Base-by-base conservation (phyloP, 192 early-diverging fungal species). In the Podochytrium sp. region DNA sequence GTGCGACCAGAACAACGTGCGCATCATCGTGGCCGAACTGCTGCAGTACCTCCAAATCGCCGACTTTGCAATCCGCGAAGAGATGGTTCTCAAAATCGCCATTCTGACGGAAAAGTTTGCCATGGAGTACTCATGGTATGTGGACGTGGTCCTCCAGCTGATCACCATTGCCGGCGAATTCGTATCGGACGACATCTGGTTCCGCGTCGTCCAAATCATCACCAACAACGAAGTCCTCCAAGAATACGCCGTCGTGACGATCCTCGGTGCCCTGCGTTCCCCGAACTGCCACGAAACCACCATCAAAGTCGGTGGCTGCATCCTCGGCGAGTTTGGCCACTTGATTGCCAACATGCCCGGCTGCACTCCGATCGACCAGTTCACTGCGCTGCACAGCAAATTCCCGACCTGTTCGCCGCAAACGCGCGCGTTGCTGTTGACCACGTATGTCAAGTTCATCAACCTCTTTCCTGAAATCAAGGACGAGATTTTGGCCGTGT, bases 381-480 rank as follows among this genome's bases (percentile, higher is more conserved):
- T 99, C 80, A 94, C 92, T 73, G 91, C 94, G 0, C 84, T 99
- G 29, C 95, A 99, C 82, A 85, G 93, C 29, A 95, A 96, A 47
- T 96, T 98, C 84, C 81, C 86, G 1, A 80, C 94, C 3, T 92
- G 90, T 67, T 91, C 95, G 30, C 81, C 88, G 27, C 75, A 86
- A 0, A 97, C 96, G 3, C 87, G 94, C 1, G 91, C 93, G 2
- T 80, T 98, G 41, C 82, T 98, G 20, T 78, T 99, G 47, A 93
- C 96, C 14, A 95, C 97, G 0, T 95, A 96, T 63, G 86, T 95
- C 78, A 99, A 99, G 78, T 96, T 98, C 67, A 85, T 93, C 60
- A 99, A 99, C 78, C 78, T 99, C 50, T 99, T 99, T 75, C 98
- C 98, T 1, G 98, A 99, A 79, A 96, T 98, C 78, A 95, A 96